These are phyloP conservation scores for Eucalyptus guilfoylei DNA, from an alignment of 345 rosid species.

Conservation along the genomic window DNA sequence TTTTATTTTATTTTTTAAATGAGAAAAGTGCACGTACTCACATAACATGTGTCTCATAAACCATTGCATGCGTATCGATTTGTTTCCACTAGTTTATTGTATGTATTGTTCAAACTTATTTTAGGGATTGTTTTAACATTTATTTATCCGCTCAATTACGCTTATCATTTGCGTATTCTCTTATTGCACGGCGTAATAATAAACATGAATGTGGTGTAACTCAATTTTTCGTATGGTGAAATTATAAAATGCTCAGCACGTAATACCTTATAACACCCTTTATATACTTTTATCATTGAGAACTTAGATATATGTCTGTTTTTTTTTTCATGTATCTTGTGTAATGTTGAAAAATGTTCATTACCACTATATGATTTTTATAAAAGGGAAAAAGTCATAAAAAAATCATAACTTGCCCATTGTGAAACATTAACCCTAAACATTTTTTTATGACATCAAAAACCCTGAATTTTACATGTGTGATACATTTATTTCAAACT, in stretches of 20 bases:
- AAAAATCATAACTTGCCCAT: too few species aligned
- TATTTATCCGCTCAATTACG: too few species aligned
- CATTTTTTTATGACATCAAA: too few species aligned
- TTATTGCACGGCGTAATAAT: background rate
- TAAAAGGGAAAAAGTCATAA: too few species aligned
- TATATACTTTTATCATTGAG: too few species aligned
- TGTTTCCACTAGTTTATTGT: background rate
- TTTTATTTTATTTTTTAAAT: too few species aligned
- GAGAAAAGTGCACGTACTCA: background rate
- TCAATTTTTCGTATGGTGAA: background rate
- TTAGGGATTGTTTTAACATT: background rate
- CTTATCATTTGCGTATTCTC: background rate
- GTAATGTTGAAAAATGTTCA: background rate
- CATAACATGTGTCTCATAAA: too few species aligned
- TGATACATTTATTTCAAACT: too few species aligned
- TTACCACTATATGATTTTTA: background rate
- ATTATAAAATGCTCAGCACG: background rate
- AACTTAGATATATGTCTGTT: background rate
- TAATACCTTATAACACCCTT: background rate
- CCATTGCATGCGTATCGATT: background rate
- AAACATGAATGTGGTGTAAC: background rate
- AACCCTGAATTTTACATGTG: too few species aligned
- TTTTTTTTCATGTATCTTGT: too few species aligned
- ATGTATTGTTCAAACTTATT: background rate
- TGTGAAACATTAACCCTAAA: too few species aligned